Base-by-base conservation (phyloP, 2,329 filamentous ascomycete species). In the Neurospora crassa region DNA sequence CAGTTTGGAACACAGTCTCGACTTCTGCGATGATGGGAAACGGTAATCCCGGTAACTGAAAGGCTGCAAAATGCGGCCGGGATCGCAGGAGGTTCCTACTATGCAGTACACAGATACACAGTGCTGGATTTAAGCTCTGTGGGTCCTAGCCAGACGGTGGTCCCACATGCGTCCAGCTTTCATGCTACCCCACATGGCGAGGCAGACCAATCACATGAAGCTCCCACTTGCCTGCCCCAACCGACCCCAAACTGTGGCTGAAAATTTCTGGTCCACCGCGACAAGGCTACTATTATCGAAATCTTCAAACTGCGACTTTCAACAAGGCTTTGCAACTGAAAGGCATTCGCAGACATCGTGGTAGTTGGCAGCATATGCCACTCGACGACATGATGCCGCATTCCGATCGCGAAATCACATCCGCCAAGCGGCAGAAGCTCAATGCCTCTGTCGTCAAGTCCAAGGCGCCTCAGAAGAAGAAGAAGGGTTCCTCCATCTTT, bases 371-470 rank as follows among this genome's bases (percentile, higher is more conserved):
- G 53, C 53, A 63, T 16, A 63, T 73, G 69, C 68, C 59, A 34
- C 45, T 12, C 34, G 42, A 37, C 69, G 69, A 63, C 77, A 81
- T 75, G 73, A 89, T 89, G 87, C 85, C 86, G 78, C 86, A 87
- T 78, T 86, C 86, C 68, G 85, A 87, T 71, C 83, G 84, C 75
- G 87, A 89, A 76, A 83, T 85, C 72, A 92, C 90, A 70, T 81
- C 91, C 75, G 86, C 86, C 72, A 97, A 97, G 84, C 90, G 94
- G 74, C 92, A 93, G 81, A 94, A 91, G 83, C 83, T 89, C 72
- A 81, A 83, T 73, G 81, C 84, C 73, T 81, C 71, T 69, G 80
- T 77, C 75, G 81, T 67, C 78, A 84, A 45, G 53, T 34, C 29
- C 53, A 75, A 74, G 68, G 47, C 74, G 18, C 63, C 73, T 40